Percentiles rank a stretch among this genome's conserved stretches.
These are phyloP conservation scores for Wickerhamomyces hampshirensis DNA, from an alignment of 805 yeast genomes.

Conservation along the genomic window DNA sequence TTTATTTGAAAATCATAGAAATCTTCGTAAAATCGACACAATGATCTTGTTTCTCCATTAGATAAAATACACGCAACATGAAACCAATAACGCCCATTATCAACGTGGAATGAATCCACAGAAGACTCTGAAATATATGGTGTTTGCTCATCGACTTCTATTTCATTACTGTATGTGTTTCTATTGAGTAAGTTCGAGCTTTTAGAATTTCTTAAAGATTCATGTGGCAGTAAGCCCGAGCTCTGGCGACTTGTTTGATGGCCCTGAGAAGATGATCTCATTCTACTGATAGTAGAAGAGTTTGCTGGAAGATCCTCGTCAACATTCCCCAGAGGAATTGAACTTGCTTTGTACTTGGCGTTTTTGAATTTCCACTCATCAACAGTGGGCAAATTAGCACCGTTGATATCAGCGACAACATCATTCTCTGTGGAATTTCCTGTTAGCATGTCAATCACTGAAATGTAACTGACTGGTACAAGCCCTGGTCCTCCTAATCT, in stretches of 20 bases:
- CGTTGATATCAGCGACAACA: slow-evolving; percentile 52
- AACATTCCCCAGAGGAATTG: slow-evolving; percentile 65
- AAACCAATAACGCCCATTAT: slow-evolving; percentile 88
- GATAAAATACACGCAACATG: slow-evolving; percentile 62
- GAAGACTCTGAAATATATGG: slow-evolving; percentile 42
- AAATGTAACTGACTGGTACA: slow-evolving; percentile 87
- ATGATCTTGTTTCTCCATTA: slow-evolving; percentile 61
- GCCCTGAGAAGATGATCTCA: not conserved
- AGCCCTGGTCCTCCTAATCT: slow-evolving; percentile 96
- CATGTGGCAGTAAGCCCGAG: slow-evolving; percentile 4
- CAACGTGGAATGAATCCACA: slow-evolving; percentile 75
- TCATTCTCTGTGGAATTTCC: slow-evolving; percentile 53
- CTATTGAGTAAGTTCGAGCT: not conserved
- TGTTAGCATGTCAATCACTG: slow-evolving; percentile 72
- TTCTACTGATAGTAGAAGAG: slow-evolving; percentile 4
- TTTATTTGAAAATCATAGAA: slow-evolving; percentile 90
- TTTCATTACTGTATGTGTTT: no score
- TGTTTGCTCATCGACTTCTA: slow-evolving; percentile 11
- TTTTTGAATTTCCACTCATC: slow-evolving; percentile 93
- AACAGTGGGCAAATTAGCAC: slow-evolving; percentile 79
- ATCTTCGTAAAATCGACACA: slow-evolving; percentile 91
- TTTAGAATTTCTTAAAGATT: slow-evolving; percentile 1
- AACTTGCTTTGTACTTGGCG: slow-evolving; percentile 88
- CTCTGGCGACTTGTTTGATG: not conserved
- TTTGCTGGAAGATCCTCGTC: slow-evolving; percentile 29